These are phyloP conservation scores for Avena atlantica DNA, from an alignment of 176 grass and related monocot species.

Conservation along the genomic window DNA sequence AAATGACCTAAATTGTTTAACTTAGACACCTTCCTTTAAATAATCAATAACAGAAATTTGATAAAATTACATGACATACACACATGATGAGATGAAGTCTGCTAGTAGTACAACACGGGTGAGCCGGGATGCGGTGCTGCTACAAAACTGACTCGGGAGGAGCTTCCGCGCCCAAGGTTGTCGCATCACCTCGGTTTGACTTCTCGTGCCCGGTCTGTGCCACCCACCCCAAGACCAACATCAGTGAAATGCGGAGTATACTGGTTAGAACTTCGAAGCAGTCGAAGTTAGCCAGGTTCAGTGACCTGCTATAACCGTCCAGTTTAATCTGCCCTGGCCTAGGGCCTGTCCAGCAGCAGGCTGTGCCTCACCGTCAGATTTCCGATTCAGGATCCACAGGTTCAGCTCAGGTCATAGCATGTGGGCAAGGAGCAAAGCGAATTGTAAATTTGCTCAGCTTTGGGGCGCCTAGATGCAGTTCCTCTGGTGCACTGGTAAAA, in stretches of 20 bases:
- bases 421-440: slow-evolving; percentile 61
- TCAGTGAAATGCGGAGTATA: neutral
- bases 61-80: slow-evolving; percentile 29
- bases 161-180: slow-evolving; percentile 13
- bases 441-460: slow-evolving; percentile 72
- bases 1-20: slow-evolving; percentile 38
- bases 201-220: slow-evolving; percentile 13
- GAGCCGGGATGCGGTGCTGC: neutral
- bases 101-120: slow-evolving; percentile 1
- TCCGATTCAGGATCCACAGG: slow-evolving; percentile 15
- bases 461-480: slow-evolving; percentile 62
- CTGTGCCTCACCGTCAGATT: neutral
- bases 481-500: slow-evolving; percentile 90
- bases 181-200: slow-evolving; percentile 31
- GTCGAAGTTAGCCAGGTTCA: neutral
- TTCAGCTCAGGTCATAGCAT: slow-evolving; percentile 55
- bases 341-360: neutral
- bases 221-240: neutral
- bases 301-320: neutral
- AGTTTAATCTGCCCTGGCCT: neutral
- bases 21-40: slow-evolving; percentile 26
- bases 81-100: slow-evolving; percentile 34
- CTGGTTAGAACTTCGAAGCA: neutral
- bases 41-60: slow-evolving; percentile 1
- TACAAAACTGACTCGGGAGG: slow-evolving; percentile 30